These are phyloP conservation scores for Scheffersomyces quercinus DNA, from an alignment of 1,139 yeast species.

Conservation along the genomic window DNA sequence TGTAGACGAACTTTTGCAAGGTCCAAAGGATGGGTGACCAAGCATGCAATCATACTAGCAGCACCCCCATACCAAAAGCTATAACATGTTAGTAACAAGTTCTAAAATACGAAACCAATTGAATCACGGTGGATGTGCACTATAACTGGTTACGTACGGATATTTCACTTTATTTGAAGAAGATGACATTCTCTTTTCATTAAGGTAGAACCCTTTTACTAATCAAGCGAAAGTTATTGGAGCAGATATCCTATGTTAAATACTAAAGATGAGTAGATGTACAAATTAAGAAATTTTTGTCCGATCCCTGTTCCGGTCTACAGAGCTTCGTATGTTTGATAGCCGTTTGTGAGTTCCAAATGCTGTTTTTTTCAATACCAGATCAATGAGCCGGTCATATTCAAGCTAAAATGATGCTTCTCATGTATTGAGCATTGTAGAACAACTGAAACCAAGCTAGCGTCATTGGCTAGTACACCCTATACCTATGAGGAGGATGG, in stretches of 20 bases:
- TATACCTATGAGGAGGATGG: neutral
- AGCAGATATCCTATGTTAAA: neutral
- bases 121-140: neutral
- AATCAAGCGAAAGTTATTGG: neutral
- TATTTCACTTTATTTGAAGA: neutral
- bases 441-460: neutral
- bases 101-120: neutral
- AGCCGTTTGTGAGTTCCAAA: neutral
- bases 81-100: conserved; percentile 9
- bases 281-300: neutral
- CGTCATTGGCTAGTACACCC: neutral
- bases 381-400: no score
- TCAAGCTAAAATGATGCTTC: neutral
- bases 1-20: conserved; percentile 84
- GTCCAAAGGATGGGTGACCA: conserved; percentile 73
- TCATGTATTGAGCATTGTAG: neutral
- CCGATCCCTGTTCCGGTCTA: neutral
- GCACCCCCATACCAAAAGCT: conserved; percentile 58
- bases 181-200: neutral
- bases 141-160: neutral
- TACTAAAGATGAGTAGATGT: neutral
- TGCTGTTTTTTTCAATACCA: no score
- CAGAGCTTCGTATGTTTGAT: neutral
- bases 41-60: conserved; percentile 67
- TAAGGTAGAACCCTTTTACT: neutral